Evolutionary conservation across 2,329 filamentous ascomycete species (phyloP).

Genomic region (Trichoderma afroharzianum): DNA sequence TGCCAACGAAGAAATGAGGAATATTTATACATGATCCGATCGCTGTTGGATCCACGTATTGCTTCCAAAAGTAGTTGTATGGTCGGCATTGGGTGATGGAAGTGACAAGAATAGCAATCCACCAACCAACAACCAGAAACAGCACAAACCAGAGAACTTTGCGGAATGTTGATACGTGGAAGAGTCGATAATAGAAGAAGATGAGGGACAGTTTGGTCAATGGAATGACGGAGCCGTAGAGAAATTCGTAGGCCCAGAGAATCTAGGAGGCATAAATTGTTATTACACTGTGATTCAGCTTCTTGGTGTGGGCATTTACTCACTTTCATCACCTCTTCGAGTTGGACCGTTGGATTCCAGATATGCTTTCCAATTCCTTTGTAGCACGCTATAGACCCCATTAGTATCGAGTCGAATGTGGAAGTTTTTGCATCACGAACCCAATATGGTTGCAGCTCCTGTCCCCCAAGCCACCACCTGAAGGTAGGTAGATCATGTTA

Average conservation of each 20-base stretch:
- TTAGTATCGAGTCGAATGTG: not conserved
- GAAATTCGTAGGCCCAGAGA: not conserved
- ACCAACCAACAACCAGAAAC: not conserved
- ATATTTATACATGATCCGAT: not conserved
- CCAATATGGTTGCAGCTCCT: not conserved
- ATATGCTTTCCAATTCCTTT: not conserved
- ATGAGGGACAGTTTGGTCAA: not conserved
- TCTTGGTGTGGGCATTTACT: not conserved
- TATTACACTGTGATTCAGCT: not conserved
- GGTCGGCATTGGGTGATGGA: not conserved
- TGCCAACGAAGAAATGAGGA: not conserved
- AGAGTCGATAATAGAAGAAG: not conserved
- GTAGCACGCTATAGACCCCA: not conserved
- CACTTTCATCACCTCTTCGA: not conserved
- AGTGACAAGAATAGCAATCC: not conserved
- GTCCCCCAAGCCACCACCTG: not conserved
- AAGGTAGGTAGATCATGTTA: not conserved
- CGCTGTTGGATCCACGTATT: not conserved
- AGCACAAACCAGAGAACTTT: not conserved
- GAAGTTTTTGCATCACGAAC: not conserved
- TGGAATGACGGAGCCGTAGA: not conserved
- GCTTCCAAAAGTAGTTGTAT: not conserved
- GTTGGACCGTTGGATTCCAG: not conserved
- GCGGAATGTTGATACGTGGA: not conserved
- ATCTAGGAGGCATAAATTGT: not conserved